phyloP scores from a whole-genome alignment of 257 asterid species.

The Prunella vulgaris region DNA sequence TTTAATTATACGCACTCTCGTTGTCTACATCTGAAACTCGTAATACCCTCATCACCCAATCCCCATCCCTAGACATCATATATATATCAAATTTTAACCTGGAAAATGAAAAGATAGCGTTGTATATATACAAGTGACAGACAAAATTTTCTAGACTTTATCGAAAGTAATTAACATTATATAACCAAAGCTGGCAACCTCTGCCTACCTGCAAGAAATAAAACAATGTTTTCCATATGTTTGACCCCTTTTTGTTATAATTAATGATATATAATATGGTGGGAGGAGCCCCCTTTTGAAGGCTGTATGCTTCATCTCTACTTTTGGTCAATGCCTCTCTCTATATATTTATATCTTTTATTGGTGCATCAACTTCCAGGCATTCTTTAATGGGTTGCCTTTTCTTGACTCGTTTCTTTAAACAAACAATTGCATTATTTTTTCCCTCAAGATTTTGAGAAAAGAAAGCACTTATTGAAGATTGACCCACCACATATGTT shows the following conservation, averaged over 20 bases:
- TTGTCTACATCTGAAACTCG: too few relatives aligned
- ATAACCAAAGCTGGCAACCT: conserved; percentile 9
- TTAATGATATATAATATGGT: conserved; percentile 11
- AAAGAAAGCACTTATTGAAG: conserved; percentile 18
- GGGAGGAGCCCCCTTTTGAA: conserved; percentile 21
- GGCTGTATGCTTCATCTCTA: conserved; percentile 29
- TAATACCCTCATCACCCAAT: background rate
- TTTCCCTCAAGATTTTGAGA: conserved; percentile 11
- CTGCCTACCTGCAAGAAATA: conserved; percentile 25
- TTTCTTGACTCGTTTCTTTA: conserved; percentile 37
- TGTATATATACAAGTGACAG: conserved; percentile 11
- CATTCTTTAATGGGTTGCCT: conserved; percentile 23
- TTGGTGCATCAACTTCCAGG: conserved; percentile 53
- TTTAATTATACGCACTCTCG: too few relatives aligned
- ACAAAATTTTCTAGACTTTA: conserved; percentile 24
- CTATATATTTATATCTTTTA: conserved; percentile 15
- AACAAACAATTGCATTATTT: conserved; percentile 23
- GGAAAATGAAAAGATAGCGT: background rate
- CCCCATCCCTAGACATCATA: background rate
- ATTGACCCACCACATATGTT: conserved; percentile 9
- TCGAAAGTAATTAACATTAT: conserved; percentile 18
- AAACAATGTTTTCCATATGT: conserved; percentile 21
- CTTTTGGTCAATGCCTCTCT: conserved; percentile 23
- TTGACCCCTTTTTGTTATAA: conserved; percentile 33
- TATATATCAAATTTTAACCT: background rate